phyloP scores from a whole-genome alignment of 176 grass and related monocot genomes.

The Ensete ventricosum region DNA sequence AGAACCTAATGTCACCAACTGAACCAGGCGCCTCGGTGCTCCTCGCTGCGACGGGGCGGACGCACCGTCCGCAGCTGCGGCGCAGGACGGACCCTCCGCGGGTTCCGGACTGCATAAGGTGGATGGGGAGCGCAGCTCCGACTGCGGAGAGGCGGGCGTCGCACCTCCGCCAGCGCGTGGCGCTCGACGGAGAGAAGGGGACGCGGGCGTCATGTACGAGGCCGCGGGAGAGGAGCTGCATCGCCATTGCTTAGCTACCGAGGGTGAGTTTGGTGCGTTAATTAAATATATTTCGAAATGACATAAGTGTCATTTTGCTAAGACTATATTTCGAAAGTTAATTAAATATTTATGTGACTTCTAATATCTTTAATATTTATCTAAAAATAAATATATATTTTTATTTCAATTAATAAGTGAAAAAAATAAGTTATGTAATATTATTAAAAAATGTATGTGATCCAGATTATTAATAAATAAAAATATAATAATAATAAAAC shows the following conservation, averaged over 20 bases:
- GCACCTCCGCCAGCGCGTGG: not conserved
- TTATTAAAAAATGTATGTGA: no score
- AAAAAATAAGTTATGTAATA: no score
- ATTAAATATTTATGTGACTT: no score
- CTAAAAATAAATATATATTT: no score
- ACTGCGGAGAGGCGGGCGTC: not conserved
- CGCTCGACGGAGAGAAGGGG: not conserved
- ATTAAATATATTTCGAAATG: no score
- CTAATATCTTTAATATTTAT: no score
- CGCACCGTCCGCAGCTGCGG: not conserved
- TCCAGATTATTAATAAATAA: no score
- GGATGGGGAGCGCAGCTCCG: no score
- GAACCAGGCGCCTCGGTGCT: not conserved
- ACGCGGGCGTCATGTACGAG: conserved; percentile 1
- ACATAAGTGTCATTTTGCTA: no score
- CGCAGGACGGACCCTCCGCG: not conserved
- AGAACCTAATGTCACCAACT: not conserved
- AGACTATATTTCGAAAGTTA: no score
- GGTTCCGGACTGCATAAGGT: not conserved
- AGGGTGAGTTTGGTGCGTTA: not conserved
- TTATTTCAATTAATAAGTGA: no score
- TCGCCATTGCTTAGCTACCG: not conserved
- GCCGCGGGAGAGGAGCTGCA: not conserved
- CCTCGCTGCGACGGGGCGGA: not conserved
- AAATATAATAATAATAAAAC: no score